Evolutionary conservation across 176 grass and related monocot genomes (phyloP), one percentile per base, ranked within the genome.

Genomic region (Raddia guianensis): DNA sequence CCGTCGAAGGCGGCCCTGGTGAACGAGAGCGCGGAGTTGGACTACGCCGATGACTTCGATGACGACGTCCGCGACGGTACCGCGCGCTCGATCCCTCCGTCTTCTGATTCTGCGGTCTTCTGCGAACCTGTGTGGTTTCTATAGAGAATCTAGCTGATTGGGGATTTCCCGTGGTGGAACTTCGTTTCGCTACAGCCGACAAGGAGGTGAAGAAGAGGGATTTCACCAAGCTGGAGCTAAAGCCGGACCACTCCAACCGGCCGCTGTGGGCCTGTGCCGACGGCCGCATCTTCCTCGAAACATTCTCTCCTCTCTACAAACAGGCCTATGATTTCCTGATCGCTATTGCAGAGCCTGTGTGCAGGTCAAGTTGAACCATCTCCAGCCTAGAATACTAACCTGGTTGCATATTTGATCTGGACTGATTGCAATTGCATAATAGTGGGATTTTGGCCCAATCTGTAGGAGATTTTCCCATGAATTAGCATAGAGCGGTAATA

Each of bases 281-380:
- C 61, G 95, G 88, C 34, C 90, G 95, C 60, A 98, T 98, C 76
- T 93, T 95, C 77, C 87, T 95, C 14, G 92, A 98, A 75, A 95
- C 95, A 12, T 98, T 95, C 70, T 98, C 92, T 5, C 84, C 92
- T n/a, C 92, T 98, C 49, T 98, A 98, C 87, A 98, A 98, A 44
- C 90, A 98, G 67, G 95, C 95, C 8, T 98, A 98, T 21, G 95
- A 95, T 91, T 98, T 95, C 61, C 88, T 98, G 27, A 95, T 98
- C 15, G 95, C 92, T 18, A 95, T 98, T 18, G 90, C 95, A 2
- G 95, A 98, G 82, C 95, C 95, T 52, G 92, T 98, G 50, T 95
- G 92, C 89, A 95, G 95, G 95, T 94, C 68, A 15, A 34, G 45
- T 77, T 60, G 42, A 65, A 46, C 47, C 43, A 33, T 49, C 56